phyloP scores from a whole-genome alignment of 495 filamentous ascomycete genomes.

The Physcia stellaris region DNA sequence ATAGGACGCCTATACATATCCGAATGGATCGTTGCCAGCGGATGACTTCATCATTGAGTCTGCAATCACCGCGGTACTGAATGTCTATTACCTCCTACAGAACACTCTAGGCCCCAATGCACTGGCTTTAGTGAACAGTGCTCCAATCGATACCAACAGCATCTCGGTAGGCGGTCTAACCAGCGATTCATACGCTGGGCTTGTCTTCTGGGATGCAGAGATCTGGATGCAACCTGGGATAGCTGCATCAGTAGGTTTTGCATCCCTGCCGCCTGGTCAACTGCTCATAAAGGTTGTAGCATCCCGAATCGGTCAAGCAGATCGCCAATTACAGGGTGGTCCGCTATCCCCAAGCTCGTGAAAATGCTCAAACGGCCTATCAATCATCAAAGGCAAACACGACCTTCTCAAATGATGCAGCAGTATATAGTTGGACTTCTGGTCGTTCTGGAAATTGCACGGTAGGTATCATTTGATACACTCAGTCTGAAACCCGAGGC shows the following conservation, averaged over 20 bases:
- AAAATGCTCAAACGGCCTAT: slow-evolving; percentile 33
- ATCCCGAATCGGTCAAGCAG: slow-evolving; percentile 41
- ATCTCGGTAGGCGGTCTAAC: slow-evolving; percentile 48
- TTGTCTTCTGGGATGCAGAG: slow-evolving; percentile 54
- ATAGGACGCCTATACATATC: slow-evolving; percentile 46
- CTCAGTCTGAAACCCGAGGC: no score
- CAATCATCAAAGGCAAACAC: slow-evolving; percentile 39
- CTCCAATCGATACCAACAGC: slow-evolving; percentile 40
- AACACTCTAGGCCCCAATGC: slow-evolving; percentile 47
- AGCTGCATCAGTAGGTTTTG: no score
- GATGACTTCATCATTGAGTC: slow-evolving; percentile 44
- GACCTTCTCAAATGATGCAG: slow-evolving; percentile 34
- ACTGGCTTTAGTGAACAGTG: slow-evolving; percentile 22
- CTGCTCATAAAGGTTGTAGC: no score
- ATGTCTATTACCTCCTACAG: slow-evolving; percentile 56
- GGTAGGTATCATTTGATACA: no score
- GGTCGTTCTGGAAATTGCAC: slow-evolving; percentile 55
- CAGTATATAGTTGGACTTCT: slow-evolving; percentile 50
- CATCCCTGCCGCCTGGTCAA: no score
- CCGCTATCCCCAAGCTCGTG: slow-evolving; percentile 36
- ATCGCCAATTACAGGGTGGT: slow-evolving; percentile 45
- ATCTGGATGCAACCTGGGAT: slow-evolving; percentile 57
- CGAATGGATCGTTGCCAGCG: slow-evolving; percentile 45
- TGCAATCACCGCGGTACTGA: slow-evolving; percentile 51
- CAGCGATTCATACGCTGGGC: slow-evolving; percentile 48